Base-by-base conservation (phyloP, 2,329 filamentous ascomycete genomes). In the Sporothrix luriei region DNA sequence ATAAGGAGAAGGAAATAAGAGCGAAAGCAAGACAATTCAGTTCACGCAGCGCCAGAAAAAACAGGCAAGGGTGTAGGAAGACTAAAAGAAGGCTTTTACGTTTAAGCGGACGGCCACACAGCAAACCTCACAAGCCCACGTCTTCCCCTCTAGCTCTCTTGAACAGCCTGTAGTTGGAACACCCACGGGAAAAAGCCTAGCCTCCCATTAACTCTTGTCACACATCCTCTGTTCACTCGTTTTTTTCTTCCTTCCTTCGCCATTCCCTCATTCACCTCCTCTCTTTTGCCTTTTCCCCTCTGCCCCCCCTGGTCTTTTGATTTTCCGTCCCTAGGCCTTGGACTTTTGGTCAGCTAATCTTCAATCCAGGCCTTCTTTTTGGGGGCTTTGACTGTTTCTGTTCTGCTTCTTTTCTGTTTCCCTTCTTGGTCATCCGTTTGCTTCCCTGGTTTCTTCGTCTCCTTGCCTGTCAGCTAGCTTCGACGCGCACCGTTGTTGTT, bases 401-500 rank as follows among this genome's bases (percentile, higher is more conserved):
- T 24, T 59, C 16, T 57, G n/a, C n/a, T 65, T 66, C 5, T 38
- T 21, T 46, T 40, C 14, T 52, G 26, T 40, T 54, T 55, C 64
- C 24, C 64, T 54, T 68, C 52, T 54, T 64, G 29, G 59, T 69
- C 68, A 40, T 52, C 66, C 68, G 68, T 69, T 49, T 69, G 33
- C 48, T 9, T 68, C 26, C 38, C 51, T 5, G 48, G 46, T 33
- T 38, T 38, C 19, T 51, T 43, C 46, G 49, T 19, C 24, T 21
- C 16, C 9, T 24, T 51, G 62, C 24, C 33, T 65, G 62, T 51
- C 62, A 21, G 21, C 21, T 68, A 46, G 64, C 51, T 55, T 66
- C 64, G 24, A 43, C 46, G 48, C 29, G 51, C 48, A 9, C 16
- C 55, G 43, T 33, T 54, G 55, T 46, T 46, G 49, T 62, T 33